Conservation (phyloP, 495 filamentous ascomycete genomes). For the Penicillium egyptiacum region DNA sequence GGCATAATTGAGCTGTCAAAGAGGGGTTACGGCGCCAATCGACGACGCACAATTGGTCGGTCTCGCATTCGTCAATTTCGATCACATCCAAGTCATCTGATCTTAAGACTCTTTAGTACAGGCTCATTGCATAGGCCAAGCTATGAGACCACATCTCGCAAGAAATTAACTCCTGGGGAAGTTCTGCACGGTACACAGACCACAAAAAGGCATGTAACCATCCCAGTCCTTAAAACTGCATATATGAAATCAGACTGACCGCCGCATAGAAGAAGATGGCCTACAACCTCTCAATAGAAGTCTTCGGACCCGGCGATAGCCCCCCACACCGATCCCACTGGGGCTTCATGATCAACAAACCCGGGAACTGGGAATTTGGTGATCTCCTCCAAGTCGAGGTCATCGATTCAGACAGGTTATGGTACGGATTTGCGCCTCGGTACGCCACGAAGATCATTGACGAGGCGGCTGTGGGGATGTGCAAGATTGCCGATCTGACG, state of each 20-base stretch:
- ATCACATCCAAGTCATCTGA: constrained; percentile 8
- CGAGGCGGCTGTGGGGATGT: constrained; percentile 15
- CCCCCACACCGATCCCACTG: constrained; percentile 27
- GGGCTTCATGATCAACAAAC: constrained; percentile 27
- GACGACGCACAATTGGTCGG: constrained; percentile 4
- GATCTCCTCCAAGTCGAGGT: constrained; percentile 29
- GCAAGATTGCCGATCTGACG: constrained; percentile 15
- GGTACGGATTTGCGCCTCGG: constrained; percentile 19
- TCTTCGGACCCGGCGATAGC: constrained; percentile 25
- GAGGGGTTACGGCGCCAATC: constrained; percentile 2
- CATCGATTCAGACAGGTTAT: constrained; percentile 18
- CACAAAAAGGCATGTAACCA: not conserved
- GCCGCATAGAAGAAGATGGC: not conserved
- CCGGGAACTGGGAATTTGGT: constrained; percentile 16
- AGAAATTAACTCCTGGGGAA: not conserved
- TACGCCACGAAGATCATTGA: constrained; percentile 13
- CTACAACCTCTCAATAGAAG: constrained; percentile 26
- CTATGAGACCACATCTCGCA: not conserved
- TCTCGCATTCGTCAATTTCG: constrained; percentile 1
- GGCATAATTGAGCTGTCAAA: not conserved
- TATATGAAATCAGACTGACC: not conserved
- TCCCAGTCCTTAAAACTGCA: not conserved
- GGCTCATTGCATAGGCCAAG: not conserved
- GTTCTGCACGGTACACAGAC: not conserved
- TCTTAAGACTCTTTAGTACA: not conserved